Percentiles rank a stretch among this genome's conserved stretches.
Conservation (phyloP, 139 green algal genomes). For the Chlamydomonas eustigma region DNA sequence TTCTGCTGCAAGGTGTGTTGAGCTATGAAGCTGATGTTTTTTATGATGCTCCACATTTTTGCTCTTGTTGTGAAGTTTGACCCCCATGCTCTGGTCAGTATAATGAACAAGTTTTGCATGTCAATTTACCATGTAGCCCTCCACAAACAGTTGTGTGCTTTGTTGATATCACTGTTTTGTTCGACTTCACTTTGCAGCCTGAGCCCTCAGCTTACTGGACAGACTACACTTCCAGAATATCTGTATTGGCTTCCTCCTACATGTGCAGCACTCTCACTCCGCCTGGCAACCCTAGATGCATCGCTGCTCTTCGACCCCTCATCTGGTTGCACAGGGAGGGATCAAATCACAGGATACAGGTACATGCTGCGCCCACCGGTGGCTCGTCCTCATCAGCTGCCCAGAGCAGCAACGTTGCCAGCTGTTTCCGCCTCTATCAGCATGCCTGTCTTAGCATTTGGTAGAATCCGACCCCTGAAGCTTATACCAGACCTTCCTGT, state of each 20-base stretch:
- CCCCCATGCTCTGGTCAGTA: too few relatives aligned
- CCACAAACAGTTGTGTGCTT: too few relatives aligned
- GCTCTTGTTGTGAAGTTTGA: too few relatives aligned
- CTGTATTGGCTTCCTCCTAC: conserved; percentile 73
- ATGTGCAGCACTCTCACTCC: conserved; percentile 52
- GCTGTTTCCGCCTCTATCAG: too few relatives aligned
- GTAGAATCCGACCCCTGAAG: background rate
- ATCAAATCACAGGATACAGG: conserved; percentile 7
- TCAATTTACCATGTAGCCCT: too few relatives aligned
- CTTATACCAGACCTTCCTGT: background rate
- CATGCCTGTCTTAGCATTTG: background rate
- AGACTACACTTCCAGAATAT: background rate
- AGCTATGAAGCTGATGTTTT: too few relatives aligned
- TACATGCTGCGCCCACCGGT: conserved; percentile 14
- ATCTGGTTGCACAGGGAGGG: background rate
- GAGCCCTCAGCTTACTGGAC: background rate
- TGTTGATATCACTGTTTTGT: too few relatives aligned
- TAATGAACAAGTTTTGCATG: too few relatives aligned
- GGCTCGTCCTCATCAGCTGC: background rate
- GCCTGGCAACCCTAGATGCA: conserved; percentile 62
- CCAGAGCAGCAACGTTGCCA: background rate
- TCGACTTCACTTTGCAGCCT: background rate
- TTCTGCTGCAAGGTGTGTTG: too few relatives aligned
- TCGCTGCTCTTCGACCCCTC: conserved; percentile 46
- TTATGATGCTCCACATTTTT: too few relatives aligned